Conservation (phyloP, 106 monocot species). For the Platanthera guangdongensis region DNA sequence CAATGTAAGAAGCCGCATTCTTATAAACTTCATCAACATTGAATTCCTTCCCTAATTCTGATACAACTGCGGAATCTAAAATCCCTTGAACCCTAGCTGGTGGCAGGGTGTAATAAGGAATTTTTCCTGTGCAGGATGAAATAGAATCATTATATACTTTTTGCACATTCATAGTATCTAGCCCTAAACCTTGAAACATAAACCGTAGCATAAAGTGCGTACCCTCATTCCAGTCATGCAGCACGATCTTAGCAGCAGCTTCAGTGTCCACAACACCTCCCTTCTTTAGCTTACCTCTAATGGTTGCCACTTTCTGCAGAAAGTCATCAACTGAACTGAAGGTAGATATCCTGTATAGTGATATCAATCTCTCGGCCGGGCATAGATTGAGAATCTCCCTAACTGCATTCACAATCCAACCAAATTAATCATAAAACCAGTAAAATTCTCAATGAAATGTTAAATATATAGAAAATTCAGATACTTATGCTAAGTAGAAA, state of each 20-base stretch:
- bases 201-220: conserved; percentile 3
- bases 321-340: conserved; percentile 78
- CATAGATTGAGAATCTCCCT: conserved; percentile 87
- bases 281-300: conserved; percentile 89
- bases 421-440: background rate
- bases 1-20: conserved; percentile 63
- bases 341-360: conserved; percentile 72
- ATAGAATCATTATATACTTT: background rate
- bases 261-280: conserved; percentile 79
- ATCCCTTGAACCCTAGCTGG: conserved; percentile 39
- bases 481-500: too few species aligned
- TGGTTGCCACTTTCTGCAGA: conserved; percentile 73
- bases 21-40: conserved; percentile 83
- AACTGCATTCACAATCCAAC: conserved; percentile 32
- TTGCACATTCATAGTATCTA: background rate
- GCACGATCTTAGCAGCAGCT: conserved; percentile 90
- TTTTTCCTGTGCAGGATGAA: conserved; percentile 52
- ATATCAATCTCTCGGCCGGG: conserved; percentile 70
- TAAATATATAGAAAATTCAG: background rate
- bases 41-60: conserved; percentile 84
- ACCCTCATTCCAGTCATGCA: conserved; percentile 99
- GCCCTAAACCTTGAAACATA: background rate
- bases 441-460: background rate
- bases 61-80: conserved; percentile 40
- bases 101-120: conserved; percentile 85